A percentile compares a stretch with the other conserved stretches of the same genome.
These are phyloP conservation scores for Cercospora canescens DNA, from an alignment of 2,329 filamentous ascomycete species.

Conservation along the genomic window DNA sequence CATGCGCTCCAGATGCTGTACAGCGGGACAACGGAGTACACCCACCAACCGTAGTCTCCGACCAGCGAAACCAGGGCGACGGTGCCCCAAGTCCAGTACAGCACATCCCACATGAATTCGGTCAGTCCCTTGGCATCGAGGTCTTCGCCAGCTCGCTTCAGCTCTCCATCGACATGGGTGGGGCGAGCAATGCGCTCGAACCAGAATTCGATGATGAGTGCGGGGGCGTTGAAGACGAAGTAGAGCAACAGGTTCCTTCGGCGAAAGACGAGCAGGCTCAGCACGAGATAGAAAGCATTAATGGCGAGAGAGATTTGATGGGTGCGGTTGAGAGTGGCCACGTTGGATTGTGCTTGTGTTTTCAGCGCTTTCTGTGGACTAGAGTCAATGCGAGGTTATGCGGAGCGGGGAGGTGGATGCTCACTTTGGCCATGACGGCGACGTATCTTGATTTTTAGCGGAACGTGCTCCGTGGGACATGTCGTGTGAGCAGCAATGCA, in stretches of 20 bases:
- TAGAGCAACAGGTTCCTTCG: constrained; percentile 62
- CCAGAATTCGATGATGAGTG: constrained; percentile 77
- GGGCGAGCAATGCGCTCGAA: constrained; percentile 85
- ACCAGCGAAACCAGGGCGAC: constrained; percentile 70
- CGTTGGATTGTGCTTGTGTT: constrained; percentile 62
- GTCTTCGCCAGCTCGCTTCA: constrained; percentile 81
- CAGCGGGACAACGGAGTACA: constrained; percentile 54
- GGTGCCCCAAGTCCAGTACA: constrained; percentile 90
- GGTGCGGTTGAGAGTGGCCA: constrained; percentile 73
- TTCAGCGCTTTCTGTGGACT: constrained; percentile 51
- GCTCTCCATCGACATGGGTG: constrained; percentile 63
- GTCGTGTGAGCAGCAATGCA: neutral
- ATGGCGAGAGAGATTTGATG: constrained; percentile 73
- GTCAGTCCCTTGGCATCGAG: constrained; percentile 84
- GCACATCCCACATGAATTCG: constrained; percentile 96
- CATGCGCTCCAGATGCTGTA: constrained; percentile 49
- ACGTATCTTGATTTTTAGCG: neutral
- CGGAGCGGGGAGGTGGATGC: neutral
- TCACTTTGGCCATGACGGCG: constrained; percentile 30
- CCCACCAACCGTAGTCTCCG: constrained; percentile 77
- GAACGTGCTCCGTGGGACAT: neutral
- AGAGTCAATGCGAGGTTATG: neutral
- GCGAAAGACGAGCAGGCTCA: constrained; percentile 62
- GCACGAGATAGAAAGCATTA: constrained; percentile 73
- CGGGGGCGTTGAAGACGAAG: constrained; percentile 69